These are phyloP conservation scores for Podaxis rugospora DNA, from an alignment of 768 basidiomycete species.

Conservation along the genomic window DNA sequence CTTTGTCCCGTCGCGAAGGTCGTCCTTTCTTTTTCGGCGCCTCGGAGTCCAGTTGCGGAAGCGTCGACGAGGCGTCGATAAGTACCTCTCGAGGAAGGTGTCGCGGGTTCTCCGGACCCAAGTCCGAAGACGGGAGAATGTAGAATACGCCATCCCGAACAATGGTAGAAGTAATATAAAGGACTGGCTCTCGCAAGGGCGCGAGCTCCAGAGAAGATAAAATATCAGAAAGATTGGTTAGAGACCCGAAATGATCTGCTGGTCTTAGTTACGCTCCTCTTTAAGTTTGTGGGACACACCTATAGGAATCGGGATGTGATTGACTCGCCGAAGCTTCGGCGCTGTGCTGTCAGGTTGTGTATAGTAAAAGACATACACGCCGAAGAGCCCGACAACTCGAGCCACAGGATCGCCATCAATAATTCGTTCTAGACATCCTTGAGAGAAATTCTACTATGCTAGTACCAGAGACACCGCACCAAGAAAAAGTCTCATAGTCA, in stretches of 20 bases:
- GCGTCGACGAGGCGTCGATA: slow-evolving; percentile 34
- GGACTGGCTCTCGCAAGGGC: slow-evolving; percentile 46
- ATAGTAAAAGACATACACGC: slow-evolving; percentile 62
- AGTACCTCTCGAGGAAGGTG: slow-evolving; percentile 67
- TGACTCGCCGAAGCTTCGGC: slow-evolving; percentile 44
- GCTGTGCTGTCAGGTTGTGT: slow-evolving; percentile 59
- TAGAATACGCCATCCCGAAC: slow-evolving; percentile 49
- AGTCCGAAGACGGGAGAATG: slow-evolving; percentile 49
- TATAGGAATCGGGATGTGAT: slow-evolving; percentile 56
- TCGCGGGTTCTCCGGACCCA: slow-evolving; percentile 55
- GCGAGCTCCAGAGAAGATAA: slow-evolving; percentile 36
- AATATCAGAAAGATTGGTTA: slow-evolving; percentile 44
- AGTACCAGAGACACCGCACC: slow-evolving; percentile 36
- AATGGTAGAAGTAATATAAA: slow-evolving; percentile 46
- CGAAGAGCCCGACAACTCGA: slow-evolving; percentile 63
- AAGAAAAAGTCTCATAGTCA: slow-evolving; percentile 59
- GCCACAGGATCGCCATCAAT: slow-evolving; percentile 44
- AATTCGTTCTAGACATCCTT: slow-evolving; percentile 44
- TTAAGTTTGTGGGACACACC: slow-evolving; percentile 33
- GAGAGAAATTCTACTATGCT: neutral
- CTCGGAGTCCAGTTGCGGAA: slow-evolving; percentile 19
- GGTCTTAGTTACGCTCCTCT: neutral
- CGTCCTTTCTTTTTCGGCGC: slow-evolving; percentile 55
- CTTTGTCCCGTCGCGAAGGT: slow-evolving; percentile 57
- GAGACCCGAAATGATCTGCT: slow-evolving; percentile 52